Conservation (phyloP, 139 green algal species). For the Chlamydomonas schloesseri region DNA sequence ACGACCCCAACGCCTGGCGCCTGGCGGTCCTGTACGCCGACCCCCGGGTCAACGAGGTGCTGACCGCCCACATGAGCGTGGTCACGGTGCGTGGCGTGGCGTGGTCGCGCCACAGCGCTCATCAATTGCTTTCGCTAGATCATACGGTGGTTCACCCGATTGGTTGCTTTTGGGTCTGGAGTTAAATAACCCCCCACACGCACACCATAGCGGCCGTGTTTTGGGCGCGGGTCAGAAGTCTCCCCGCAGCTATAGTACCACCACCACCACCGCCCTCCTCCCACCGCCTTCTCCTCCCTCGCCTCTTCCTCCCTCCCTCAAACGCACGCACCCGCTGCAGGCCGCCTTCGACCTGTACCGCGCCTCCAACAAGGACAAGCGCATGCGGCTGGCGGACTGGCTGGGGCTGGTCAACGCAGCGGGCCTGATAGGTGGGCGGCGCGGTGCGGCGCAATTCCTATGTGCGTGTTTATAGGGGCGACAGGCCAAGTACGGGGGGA, state of each 20-base stretch:
- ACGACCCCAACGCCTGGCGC: constrained; percentile 34
- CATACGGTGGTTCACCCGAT: too few relatives aligned
- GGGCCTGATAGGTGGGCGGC: not conserved
- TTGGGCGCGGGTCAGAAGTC: too few relatives aligned
- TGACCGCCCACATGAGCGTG: not conserved
- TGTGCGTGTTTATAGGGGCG: too few relatives aligned
- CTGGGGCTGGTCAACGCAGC: not conserved
- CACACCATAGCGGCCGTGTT: too few relatives aligned
- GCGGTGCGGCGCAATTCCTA: not conserved
- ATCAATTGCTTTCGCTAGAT: too few relatives aligned
- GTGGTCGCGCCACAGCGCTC: too few relatives aligned
- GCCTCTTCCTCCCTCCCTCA: not conserved
- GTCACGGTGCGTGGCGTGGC: constrained; percentile 3
- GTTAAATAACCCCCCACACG: too few relatives aligned
- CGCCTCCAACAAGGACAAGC: constrained; percentile 14
- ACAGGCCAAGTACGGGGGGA: too few relatives aligned
- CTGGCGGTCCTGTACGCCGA: constrained; percentile 16
- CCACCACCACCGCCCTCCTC: not conserved
- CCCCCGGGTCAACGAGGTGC: constrained; percentile 13
- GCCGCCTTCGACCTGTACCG: constrained; percentile 4
- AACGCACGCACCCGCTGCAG: too few relatives aligned
- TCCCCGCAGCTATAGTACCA: too few relatives aligned
- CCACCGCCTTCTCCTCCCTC: not conserved
- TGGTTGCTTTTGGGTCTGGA: too few relatives aligned
- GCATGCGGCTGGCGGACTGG: constrained; percentile 36